Base-by-base conservation (phyloP, 2,329 filamentous ascomycete species). In the Nemania bipapillata region DNA sequence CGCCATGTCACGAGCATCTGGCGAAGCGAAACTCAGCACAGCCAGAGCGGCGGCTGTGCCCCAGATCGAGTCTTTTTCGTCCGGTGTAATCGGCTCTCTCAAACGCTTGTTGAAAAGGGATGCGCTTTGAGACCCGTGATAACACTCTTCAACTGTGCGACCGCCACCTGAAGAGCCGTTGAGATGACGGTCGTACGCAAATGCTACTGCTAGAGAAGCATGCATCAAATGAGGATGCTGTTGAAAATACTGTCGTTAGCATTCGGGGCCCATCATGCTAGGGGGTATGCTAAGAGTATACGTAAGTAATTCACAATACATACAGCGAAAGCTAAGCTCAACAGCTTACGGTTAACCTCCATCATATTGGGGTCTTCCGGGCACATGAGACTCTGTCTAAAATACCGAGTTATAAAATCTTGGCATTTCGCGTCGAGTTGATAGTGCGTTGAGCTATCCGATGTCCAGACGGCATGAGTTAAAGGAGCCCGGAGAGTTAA, bases 211-310 rank as follows among this genome's bases (percentile, higher is more conserved):
- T 4, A 85, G 70, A 7, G 79, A 81, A 32, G 82, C 82, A 61
- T 85, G 83, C 82, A 85, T 84, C 20, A 85, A 70, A 47, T 76
- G 83, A 2, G 83, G 83, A 58, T 83, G 65, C 83, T 78, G 53
- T n/a, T n/a, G 47, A 68, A 61, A 24, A 15, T 3, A 11, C 24
- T 5, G 1, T 2, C 11, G 26, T 49, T 26, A 49, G 45, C 45
- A 24, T 8, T 26, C 45, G 26, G 12, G 26, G 24, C 2, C 24
- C 1, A 26, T 49, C 45, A 49, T 49, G 11, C 45, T n/a, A n/a
- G 4, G 4, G 3, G 20, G 8, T 3, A 26, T 15, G 4, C 20
- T 49, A 3, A 26, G 20, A 49, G 30, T 4, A 28, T 11, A 47
- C 6, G 63, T 42, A 8, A 5, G 2, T 5, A 15, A 37, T 24